Percentiles rank a stretch among this genome's conserved stretches.
Evolutionary conservation across 768 basidiomycete genomes (phyloP).

Genomic region (Kwoniella heveanensis): DNA sequence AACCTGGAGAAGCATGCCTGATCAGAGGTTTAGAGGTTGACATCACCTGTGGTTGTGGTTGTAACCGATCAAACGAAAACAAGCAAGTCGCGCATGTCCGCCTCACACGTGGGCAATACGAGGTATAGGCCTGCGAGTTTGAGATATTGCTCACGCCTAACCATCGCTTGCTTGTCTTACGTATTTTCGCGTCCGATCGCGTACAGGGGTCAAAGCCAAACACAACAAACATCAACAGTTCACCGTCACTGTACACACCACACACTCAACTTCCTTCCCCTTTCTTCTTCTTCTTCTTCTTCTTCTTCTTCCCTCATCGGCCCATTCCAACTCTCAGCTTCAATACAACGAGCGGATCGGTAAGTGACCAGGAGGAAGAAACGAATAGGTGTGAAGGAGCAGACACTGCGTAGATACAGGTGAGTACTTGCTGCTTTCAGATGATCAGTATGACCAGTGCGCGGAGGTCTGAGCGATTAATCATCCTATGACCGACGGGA

Average conservation of each 20-base stretch:
- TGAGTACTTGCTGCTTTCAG: background rate
- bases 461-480: background rate
- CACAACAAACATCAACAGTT: background rate
- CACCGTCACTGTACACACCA: background rate
- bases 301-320: too few relatives aligned
- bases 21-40: constrained; percentile 5
- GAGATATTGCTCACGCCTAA: too few relatives aligned
- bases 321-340: too few relatives aligned
- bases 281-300: too few relatives aligned
- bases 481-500: background rate
- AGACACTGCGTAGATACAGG: background rate
- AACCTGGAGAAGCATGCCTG: background rate
- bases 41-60: constrained; percentile 1
- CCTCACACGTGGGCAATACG: background rate
- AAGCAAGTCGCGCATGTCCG: background rate
- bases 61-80: background rate
- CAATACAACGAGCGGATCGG: background rate
- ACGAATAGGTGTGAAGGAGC: background rate
- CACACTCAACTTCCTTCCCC: background rate
- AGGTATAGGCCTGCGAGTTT: too few relatives aligned
- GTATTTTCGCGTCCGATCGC: background rate
- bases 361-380: background rate
- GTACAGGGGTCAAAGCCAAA: background rate
- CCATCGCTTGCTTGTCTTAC: too few relatives aligned
- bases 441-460: background rate